Evolutionary conservation across 1,139 yeast species (phyloP).

Genomic region (Pneumocystis oryctolagi): DNA sequence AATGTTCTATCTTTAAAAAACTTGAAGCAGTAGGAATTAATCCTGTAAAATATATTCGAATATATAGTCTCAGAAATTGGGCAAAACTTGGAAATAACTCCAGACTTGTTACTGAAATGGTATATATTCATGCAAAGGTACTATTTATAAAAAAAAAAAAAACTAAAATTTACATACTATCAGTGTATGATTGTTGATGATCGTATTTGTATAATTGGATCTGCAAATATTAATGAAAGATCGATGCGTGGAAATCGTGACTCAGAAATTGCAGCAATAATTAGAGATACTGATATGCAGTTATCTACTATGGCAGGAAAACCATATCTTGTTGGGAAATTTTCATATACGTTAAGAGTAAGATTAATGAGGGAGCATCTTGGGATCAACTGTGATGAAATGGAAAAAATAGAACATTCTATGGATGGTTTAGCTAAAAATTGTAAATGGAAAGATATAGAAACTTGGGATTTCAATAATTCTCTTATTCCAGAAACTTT

Average conservation of each 20-base stretch:
- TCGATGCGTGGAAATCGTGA: conserved; percentile 89
- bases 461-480: conserved; percentile 6
- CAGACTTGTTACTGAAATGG: conserved; percentile 70
- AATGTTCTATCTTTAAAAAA: conserved; percentile 75
- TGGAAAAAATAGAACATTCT: conserved; percentile 71
- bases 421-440: conserved; percentile 26
- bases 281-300: conserved; percentile 68
- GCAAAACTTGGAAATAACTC: conserved; percentile 72
- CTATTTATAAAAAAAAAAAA: background rate
- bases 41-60: conserved; percentile 83
- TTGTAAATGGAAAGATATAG: conserved; percentile 5
- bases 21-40: conserved; percentile 59
- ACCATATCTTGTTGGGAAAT: conserved; percentile 66
- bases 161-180: conserved; percentile 3
- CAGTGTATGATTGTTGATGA: conserved; percentile 70
- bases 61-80: conserved; percentile 89
- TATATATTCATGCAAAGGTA: conserved; percentile 78
- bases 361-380: conserved; percentile 92
- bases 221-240: conserved; percentile 91
- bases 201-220: conserved; percentile 80
- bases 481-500: background rate
- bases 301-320: conserved; percentile 68
- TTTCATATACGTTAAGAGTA: conserved; percentile 78
- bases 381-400: conserved; percentile 79
- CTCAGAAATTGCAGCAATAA: conserved; percentile 80